Base-by-base conservation (phyloP, 2,329 filamentous ascomycete species). In the Coniochaeta sp. region DNA sequence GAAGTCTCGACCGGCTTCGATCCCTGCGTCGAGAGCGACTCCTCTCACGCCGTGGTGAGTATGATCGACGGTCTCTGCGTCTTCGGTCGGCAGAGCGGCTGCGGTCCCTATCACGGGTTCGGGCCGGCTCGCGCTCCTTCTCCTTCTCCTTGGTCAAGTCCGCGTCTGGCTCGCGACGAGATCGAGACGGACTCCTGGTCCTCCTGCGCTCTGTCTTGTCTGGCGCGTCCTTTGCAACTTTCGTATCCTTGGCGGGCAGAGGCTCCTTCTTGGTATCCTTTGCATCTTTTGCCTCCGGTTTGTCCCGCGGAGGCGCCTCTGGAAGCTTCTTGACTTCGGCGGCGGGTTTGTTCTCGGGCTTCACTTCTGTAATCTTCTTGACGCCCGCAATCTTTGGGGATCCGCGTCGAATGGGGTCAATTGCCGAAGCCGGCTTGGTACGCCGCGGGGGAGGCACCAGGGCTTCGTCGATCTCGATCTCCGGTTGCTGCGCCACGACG, bases 401-500 rank as follows among this genome's bases (percentile, higher is more conserved):
- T 17, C 81, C 77, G 57, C 76, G 70, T 58, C 76, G 71, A 58
- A 85, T 81, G 1, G 83, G 83, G 59, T 84, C 79, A 60, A 86
- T 86, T 32, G 83, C 83, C 22, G 83, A 86, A 4, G 79, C 79
- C 0, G 82, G 82, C 73, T 69, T 79, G 55, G 67, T 68, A 64
- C 74, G 80, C 76, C 70, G 74, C 1, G 82, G 83, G 1, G 83
- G 83, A 3, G 83, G 83, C 2, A 77, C 79, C 28, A 86, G 72
- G 16, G 80, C 77, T 57, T 80, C 75, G 61, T 86, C 83, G 42
- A 85, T 73, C 64, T 86, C 83, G 54, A 84, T 67, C 65, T 85
- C 83, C 8, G 78, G 79, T 59, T 80, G 77, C 61, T 80, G 79
- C 2, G 75, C 72, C 3, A 75, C 70, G 28, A 76, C 73, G 50